Evolutionary conservation across 106 monocot genomes (phyloP), one percentile per base, ranked within the genome.

Genomic region (Allium cepa): DNA sequence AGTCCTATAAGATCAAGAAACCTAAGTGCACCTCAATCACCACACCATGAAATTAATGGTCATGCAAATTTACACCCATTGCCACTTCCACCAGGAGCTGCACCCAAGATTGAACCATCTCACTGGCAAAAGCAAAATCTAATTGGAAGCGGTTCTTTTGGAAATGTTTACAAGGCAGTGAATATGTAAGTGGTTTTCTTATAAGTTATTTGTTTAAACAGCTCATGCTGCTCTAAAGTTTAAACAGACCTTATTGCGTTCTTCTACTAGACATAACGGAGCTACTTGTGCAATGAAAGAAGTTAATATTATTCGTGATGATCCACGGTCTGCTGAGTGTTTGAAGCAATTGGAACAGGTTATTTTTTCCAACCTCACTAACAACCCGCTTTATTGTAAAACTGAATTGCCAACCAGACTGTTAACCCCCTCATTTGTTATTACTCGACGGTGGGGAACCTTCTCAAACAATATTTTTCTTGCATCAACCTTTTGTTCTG

Each of bases 271-370:
- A 76, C 66, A 88, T 62, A 92, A 79, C 46, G 97, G 97, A 64
- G 86, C 97, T 53, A 73, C 79, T 49, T 97, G 97, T 80, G 97
- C 97, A 60, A 97, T 97, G 97, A 97, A 97, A 76, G 97, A 97
- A 86, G 97, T 97, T 26, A 82, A 84, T 79, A 70, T 97, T 55
- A 84, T 92, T 55, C 80, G 84, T 68, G 97, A 87, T 78, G 92
- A 97, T 57, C 71, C 92, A 50, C 92, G 87, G 70, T 97, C 92
- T 53, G 73, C 75, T 50, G 97, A 92, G 74, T 84, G 84, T 63
- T 75, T 92, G 49, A 92, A 85, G 68, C 97, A 97, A 64, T 68
- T 92, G 59, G 85, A 97, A 53, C 97, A 97, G 91, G 96, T 96
- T 65, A 18, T 56, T 67, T 65, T 48, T 70, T 69, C 16, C 9